phyloP scores from a whole-genome alignment of 805 yeast genomes.

The Candida vaughaniae region DNA sequence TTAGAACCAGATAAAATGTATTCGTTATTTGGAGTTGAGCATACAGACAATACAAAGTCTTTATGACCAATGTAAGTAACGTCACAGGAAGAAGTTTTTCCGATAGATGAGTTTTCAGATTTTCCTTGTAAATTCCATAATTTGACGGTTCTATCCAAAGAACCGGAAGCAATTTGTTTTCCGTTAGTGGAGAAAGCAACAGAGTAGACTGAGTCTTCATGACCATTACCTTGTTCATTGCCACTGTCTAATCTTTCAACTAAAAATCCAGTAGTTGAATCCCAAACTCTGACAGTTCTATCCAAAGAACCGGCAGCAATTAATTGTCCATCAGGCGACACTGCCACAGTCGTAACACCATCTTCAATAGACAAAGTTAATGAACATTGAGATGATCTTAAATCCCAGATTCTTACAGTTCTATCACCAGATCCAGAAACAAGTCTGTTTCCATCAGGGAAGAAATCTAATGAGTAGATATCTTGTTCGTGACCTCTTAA shows the following conservation, averaged over 20 bases:
- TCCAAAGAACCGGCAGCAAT: conserved; percentile 97
- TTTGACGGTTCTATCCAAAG: conserved; percentile 93
- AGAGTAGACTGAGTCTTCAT: conserved; percentile 92
- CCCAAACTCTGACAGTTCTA: conserved; percentile 96
- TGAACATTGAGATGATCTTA: conserved; percentile 83
- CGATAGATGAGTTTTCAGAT: conserved; percentile 20
- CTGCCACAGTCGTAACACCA: conserved; percentile 97
- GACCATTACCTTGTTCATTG: conserved; percentile 86
- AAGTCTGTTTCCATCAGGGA: conserved; percentile 89
- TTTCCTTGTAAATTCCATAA: conserved; percentile 84
- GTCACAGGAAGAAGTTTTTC: conserved; percentile 63
- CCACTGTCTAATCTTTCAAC: conserved; percentile 92
- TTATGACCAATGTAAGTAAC: conserved; percentile 94
- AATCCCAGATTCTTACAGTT: conserved; percentile 95
- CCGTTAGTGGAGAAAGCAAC: conserved; percentile 93
- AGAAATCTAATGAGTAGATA: conserved; percentile 90
- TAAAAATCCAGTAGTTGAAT: conserved; percentile 84
- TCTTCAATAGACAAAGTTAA: conserved; percentile 90
- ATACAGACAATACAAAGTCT: conserved; percentile 92
- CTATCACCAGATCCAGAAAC: conserved; percentile 97
- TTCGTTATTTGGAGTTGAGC: conserved; percentile 89
- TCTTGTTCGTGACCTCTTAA: conserved; percentile 96
- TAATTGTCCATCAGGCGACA: conserved; percentile 89
- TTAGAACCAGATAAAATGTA: conserved; percentile 92
- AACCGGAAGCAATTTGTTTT: conserved; percentile 88